Base-by-base conservation (phyloP, 129 eudicot genomes). In the Apium graveolens region DNA sequence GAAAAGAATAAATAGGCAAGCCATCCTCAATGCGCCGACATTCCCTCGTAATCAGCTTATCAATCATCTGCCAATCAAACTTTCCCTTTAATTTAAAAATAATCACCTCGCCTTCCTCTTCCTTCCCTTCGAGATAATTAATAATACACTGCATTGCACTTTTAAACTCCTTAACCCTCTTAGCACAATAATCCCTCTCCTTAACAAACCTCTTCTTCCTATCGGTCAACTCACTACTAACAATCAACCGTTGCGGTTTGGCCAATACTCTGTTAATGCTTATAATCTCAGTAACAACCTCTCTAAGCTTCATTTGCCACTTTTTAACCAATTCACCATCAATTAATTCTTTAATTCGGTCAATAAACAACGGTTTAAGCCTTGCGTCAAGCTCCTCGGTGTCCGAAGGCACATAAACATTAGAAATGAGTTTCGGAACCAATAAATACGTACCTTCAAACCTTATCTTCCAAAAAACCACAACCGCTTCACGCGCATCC, bases 1-100 rank as follows among this genome's bases (percentile, higher is more conserved):
- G 84, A 81, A 70, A 85, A 13, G 93, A 92, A 78, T 88, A 95
- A 57, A 95, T 87, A 11, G 98, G 98, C 86, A 91, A 85, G 5
- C 92, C 92, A 75, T 84, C 93, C 74, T 88, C 90, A 45, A 95
- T 87, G 80, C 98, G 74, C 45, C 89, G 53, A 44, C 92, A 90
- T 85, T 95, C 98, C 88, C 98, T 89, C 82, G 31, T 86, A 73
- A 91, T 84, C 78, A 91, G 35, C 57, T 78, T 76, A 80, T 85
- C 81, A 63, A 95, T 78, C 76, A 81, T 87, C 27, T 21, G 73
- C 98, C 97, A 95, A 77, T 86, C 80, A 62, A 90, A 73, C 12
- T 74, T 81, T 9, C 84, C 90, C 34, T 79, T 80, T 62, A 86
- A 77, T 43, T 42, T 27, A 24, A 91, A 80, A 55, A 91, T 86